phyloP scores from a whole-genome alignment of 1,139 yeast genomes.

The Taphrina confusa region DNA sequence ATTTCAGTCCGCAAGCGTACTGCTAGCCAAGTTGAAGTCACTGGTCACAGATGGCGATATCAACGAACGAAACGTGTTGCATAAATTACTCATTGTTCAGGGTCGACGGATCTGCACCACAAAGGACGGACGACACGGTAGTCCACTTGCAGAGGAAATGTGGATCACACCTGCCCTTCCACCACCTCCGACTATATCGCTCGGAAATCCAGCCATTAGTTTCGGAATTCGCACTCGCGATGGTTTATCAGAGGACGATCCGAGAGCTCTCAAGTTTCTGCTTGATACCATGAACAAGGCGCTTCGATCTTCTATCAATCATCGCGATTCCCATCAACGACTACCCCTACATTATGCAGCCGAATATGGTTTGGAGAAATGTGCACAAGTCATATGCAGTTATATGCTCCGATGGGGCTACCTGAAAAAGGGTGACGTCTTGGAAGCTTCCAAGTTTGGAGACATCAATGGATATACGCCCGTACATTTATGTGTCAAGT shows the following conservation, averaged over 20 bases:
- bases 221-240: slow-evolving; percentile 35
- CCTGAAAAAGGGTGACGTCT: slow-evolving; percentile 44
- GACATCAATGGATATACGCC: slow-evolving; percentile 85
- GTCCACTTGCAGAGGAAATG: slow-evolving; percentile 30
- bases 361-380: slow-evolving; percentile 75
- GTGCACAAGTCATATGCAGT: slow-evolving; percentile 59
- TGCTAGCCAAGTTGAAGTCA: slow-evolving; percentile 55
- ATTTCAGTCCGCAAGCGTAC: slow-evolving; percentile 56
- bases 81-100: slow-evolving; percentile 72
- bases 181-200: slow-evolving; percentile 8
- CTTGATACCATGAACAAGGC: slow-evolving; percentile 57
- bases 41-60: slow-evolving; percentile 70
- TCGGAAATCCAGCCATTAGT: slow-evolving; percentile 35
- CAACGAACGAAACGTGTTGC: slow-evolving; percentile 80
- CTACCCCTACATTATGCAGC: slow-evolving; percentile 91
- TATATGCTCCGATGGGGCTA: slow-evolving; percentile 54
- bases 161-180: slow-evolving; percentile 32
- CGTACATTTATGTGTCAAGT: slow-evolving; percentile 76
- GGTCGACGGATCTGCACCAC: slow-evolving; percentile 54
- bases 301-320: slow-evolving; percentile 58
- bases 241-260: slow-evolving; percentile 49
- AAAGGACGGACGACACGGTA: slow-evolving; percentile 38
- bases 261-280: slow-evolving; percentile 57
- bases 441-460: slow-evolving; percentile 67
- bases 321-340: slow-evolving; percentile 72